Evolutionary conservation across 345 rosid species (phyloP), one percentile per base, ranked within the genome.

Genomic region (Hypericum perforatum): DNA sequence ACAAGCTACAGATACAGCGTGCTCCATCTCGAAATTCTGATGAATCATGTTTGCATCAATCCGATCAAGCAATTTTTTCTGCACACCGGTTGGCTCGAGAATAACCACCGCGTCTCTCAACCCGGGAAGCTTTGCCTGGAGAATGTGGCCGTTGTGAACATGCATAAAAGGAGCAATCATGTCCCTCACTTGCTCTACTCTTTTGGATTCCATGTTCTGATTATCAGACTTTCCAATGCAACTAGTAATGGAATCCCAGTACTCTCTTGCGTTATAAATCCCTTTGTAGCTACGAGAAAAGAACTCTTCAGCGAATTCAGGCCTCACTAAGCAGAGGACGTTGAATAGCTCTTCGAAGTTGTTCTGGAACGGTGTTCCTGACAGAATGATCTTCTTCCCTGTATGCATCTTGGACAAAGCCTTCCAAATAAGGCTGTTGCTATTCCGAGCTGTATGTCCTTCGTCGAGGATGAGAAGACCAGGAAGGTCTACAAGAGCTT

Each of bases 331-430:
- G 64, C 65, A 61, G 38, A 88, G 58, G 11, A 78, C 74, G 52
- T 82, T 88, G 15, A 54, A 78, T 8, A 88, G 81, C 66, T 88
- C 94, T 45, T 63, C 74, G 40, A 77, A 84, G 47, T 84, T 88
- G 39, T 88, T 88, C 71, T 87, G 96, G 55, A 87, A 87, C 0
- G 87, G 88, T 29, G 96, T 88, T 52, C 96, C 96, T 0, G 96
- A 84, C 36, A 88, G 86, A 54, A 84, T 77, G 41, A 88, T 74
- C n/a, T 84, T 77, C 68, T 67, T 84, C 43, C 66, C 60, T 0
- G 94, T 82, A 45, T 59, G 66, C 8, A 84, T 60, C 12, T 65
- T 72, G 3, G 75, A 55, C n/a, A 82, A 68, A 61, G 76, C 80
- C 64, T 77, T 75, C 83, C 86, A 88, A 45, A 88, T 69, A 15